These are phyloP conservation scores for Hypoxylon sp. DNA, from an alignment of 2,329 filamentous ascomycete genomes.

Conservation along the genomic window DNA sequence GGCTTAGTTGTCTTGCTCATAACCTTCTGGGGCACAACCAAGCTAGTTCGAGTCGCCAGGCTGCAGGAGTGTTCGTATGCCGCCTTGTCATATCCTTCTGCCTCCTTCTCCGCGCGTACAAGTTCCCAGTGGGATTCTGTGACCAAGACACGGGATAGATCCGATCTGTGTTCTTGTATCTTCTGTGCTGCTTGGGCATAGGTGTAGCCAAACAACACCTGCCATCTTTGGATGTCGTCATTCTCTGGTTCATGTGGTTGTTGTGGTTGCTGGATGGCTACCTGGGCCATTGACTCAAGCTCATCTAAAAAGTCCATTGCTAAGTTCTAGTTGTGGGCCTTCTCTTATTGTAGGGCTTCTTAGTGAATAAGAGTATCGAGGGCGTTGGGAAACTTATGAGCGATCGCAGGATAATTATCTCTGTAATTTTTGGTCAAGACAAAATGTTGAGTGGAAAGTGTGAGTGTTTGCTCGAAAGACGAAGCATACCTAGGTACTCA, in stretches of 20 bases:
- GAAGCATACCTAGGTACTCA: no score
- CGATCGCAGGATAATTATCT: no score
- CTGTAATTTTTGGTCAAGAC: no score
- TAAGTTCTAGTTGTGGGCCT: background rate
- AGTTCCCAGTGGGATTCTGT: conserved; percentile 36
- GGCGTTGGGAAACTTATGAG: background rate
- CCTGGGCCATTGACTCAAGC: conserved; percentile 37
- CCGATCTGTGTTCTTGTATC: conserved; percentile 27
- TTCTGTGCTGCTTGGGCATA: conserved; percentile 24
- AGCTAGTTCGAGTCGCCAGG: background rate
- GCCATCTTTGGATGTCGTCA: conserved; percentile 33
- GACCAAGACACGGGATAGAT: conserved; percentile 16
- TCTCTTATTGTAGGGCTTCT: background rate
- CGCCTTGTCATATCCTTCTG: conserved; percentile 36
- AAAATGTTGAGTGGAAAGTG: no score
- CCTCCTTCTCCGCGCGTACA: conserved; percentile 29
- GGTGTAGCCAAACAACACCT: conserved; percentile 36
- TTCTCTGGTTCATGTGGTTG: conserved; percentile 8
- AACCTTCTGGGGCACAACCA: background rate
- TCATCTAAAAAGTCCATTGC: conserved; percentile 25
- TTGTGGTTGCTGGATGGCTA: conserved; percentile 17
- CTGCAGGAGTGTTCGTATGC: conserved; percentile 35
- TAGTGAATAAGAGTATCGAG: background rate
- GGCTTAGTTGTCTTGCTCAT: background rate
- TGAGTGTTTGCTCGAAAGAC: no score